These are phyloP conservation scores for Pestalotiopsis sp. DNA, from an alignment of 2,329 filamentous ascomycete species.

Conservation along the genomic window DNA sequence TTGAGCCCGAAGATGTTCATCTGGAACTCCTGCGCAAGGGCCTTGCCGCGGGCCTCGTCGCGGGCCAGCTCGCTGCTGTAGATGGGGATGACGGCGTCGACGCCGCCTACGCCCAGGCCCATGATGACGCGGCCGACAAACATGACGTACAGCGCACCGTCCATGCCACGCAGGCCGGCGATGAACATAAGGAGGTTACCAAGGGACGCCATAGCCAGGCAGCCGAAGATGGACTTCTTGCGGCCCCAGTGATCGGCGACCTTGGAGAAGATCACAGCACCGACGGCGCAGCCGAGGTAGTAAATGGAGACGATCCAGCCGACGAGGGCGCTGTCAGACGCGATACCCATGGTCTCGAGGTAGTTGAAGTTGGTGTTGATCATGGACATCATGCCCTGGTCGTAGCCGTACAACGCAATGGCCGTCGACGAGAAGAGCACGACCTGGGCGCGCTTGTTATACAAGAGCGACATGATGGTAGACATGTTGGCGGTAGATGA, in stretches of 20 bases:
- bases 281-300: conserved; percentile 63
- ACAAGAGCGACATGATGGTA: conserved; percentile 5
- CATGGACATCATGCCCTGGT: conserved; percentile 39
- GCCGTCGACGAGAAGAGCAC: conserved; percentile 41
- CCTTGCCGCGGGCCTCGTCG: conserved; percentile 59
- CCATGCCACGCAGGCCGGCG: conserved; percentile 46
- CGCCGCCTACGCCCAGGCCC: conserved; percentile 58
- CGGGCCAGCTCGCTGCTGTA: conserved; percentile 60
- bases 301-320: conserved; percentile 64
- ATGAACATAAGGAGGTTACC: conserved; percentile 65
- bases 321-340: conserved; percentile 51
- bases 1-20: conserved; percentile 66
- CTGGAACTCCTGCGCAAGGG: conserved; percentile 65
- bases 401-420: conserved; percentile 39
- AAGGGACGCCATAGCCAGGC: conserved; percentile 53
- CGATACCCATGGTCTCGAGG: conserved; percentile 59
- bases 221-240: conserved; percentile 58
- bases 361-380: conserved; percentile 46
- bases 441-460: conserved; percentile 25
- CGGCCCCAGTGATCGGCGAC: conserved; percentile 56
- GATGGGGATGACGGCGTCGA: conserved; percentile 63
- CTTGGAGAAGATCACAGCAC: conserved; percentile 59
- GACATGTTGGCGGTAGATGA: neutral
- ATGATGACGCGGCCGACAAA: conserved; percentile 31
- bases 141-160: conserved; percentile 47